Conservation (phyloP, 148 eudicot genomes). For the Cornus florida region DNA sequence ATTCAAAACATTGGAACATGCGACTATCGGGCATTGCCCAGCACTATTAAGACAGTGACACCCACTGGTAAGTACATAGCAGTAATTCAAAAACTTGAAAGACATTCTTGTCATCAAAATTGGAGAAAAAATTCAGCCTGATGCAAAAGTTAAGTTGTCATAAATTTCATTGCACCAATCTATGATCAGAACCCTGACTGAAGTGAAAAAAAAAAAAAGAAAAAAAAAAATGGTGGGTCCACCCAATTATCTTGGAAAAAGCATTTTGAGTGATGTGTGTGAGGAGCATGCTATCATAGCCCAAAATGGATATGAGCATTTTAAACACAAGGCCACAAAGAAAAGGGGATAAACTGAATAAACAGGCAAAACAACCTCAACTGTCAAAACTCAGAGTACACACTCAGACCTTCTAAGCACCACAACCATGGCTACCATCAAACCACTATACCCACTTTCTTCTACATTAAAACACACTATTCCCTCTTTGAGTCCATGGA, state of each 20-base stretch:
- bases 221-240: neutral
- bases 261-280: neutral
- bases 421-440: constrained; percentile 36
- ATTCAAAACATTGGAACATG: too few relatives aligned
- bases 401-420: neutral
- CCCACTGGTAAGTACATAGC: too few relatives aligned
- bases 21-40: too few relatives aligned
- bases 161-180: too few relatives aligned
- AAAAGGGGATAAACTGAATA: constrained; percentile 18
- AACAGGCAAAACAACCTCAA: neutral
- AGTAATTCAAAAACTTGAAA: too few relatives aligned
- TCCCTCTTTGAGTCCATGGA: constrained; percentile 25
- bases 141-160: too few relatives aligned
- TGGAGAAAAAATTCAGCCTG: too few relatives aligned
- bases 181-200: too few relatives aligned
- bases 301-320: constrained; percentile 1
- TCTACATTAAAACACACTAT: constrained; percentile 36
- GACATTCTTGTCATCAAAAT: too few relatives aligned
- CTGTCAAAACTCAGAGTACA: neutral
- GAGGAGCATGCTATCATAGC: neutral
- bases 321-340: constrained; percentile 27
- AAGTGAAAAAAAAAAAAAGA: too few relatives aligned
- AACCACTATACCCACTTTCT: constrained; percentile 33
- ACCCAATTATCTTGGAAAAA: neutral
- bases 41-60: too few relatives aligned